Percentiles rank a stretch among this genome's conserved stretches.
Conservation (phyloP, 2,329 filamentous ascomycete species). For the Fusarium sp. region DNA sequence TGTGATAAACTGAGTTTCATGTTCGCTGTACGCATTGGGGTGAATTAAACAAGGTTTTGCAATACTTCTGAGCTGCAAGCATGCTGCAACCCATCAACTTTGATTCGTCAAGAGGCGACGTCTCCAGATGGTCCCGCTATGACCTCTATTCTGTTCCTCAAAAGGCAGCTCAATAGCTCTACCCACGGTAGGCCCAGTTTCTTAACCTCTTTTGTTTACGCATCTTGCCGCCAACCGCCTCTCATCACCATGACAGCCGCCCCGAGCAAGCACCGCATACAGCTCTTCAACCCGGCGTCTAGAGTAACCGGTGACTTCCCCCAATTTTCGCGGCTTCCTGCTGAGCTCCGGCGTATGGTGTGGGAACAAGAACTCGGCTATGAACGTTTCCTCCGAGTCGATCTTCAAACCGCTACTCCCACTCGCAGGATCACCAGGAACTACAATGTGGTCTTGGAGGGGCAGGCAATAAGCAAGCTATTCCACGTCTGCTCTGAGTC, state of each 20-base stretch:
- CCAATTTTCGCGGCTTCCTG: not conserved
- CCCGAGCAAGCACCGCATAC: not conserved
- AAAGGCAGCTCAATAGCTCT: too few species aligned
- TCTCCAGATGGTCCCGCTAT: too few species aligned
- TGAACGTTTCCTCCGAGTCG: slow-evolving; percentile 1
- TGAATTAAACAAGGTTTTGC: too few species aligned
- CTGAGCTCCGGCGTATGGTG: not conserved
- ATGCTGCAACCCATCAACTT: too few species aligned
- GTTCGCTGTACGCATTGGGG: too few species aligned
- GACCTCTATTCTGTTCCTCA: too few species aligned
- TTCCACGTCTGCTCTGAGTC: slow-evolving; percentile 3
- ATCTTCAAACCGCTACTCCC: not conserved
- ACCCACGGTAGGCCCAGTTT: too few species aligned
- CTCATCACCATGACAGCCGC: not conserved
- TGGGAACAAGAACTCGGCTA: not conserved
- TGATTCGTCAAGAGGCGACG: too few species aligned
- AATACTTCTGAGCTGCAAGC: too few species aligned
- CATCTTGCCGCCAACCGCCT: too few species aligned
- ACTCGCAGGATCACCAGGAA: not conserved
- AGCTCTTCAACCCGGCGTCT: not conserved
- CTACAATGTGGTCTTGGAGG: not conserved
- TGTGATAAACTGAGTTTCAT: too few species aligned
- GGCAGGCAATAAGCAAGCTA: slow-evolving; percentile 2
- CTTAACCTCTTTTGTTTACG: too few species aligned
- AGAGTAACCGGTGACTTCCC: not conserved